Base-by-base conservation (phyloP, 148 eudicot species). In the Salicornia ramosissima region DNA sequence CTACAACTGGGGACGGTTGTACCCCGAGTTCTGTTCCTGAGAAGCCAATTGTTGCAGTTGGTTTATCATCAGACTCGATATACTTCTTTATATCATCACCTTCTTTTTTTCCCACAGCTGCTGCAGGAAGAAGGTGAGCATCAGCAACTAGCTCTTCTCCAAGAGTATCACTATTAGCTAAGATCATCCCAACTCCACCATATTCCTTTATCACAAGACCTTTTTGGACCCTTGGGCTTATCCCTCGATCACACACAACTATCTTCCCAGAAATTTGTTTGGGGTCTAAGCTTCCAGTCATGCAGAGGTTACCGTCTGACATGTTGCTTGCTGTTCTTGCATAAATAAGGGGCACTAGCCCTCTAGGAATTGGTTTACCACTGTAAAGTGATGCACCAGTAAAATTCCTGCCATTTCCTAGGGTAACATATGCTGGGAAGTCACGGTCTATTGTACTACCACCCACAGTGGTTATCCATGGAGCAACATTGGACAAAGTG, bases 401-500 rank as follows among this genome's bases (percentile, higher is more conserved):
- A 29, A 83, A 80, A 33, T 81, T 91, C 63, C 77, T 80, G 28
- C 96, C 92, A 51, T 86, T 80, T 51, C 92, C 97, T 2, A 89
- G 82, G 47, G 19, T 76, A 33, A 83, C 78, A 67, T 78, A 70
- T 14, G 90, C 90, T 1, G 90, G 96, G 71, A 91, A 91, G 16
- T 87, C 89, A 10, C 97, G 85, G 74, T 91, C 97, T n/a, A 89
- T 42, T 21, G 90, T 89, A 24, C 90, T 87, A 22, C 95, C 97
- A 26, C 97, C 97, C 0, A 91, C 90, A 0, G 95, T 91, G 63
- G 88, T 83, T 79, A 91, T 91, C 97, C 97, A 91, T 36, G 97
- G 97, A 25, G 97, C 97, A 19, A 82, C 83, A 57, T 91, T 91
- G 25, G 92, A 87, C 77, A 87, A 30, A 77, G 77, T 80, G n/a